These are phyloP conservation scores for Aspergillaceae sp. DNA, from an alignment of 2,329 filamentous ascomycete species.

Conservation along the genomic window DNA sequence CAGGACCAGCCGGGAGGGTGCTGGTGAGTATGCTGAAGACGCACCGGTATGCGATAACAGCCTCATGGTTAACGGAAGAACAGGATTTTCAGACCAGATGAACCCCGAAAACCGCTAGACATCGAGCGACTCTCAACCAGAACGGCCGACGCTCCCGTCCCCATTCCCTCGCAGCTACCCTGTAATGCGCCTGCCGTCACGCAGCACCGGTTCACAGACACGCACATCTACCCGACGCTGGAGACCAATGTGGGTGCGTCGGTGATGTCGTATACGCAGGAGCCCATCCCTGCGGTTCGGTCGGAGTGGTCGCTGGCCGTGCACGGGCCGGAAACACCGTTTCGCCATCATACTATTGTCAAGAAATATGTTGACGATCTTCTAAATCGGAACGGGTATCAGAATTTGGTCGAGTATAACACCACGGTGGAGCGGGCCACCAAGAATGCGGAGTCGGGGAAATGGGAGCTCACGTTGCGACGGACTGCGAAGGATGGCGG, in stretches of 20 bases:
- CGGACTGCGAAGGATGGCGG: conserved; percentile 20
- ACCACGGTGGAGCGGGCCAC: conserved; percentile 53
- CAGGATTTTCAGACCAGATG: conserved; percentile 24
- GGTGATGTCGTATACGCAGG: conserved; percentile 54
- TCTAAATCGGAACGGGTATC: conserved; percentile 46
- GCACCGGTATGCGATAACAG: not conserved
- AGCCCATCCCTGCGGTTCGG: conserved; percentile 42
- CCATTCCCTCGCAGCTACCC: conserved; percentile 43
- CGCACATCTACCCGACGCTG: conserved; percentile 54
- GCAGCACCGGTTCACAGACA: conserved; percentile 47
- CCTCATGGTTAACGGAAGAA: not conserved
- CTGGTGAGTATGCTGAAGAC: conserved; percentile 40
- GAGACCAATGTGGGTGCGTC: conserved; percentile 55
- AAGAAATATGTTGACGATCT: conserved; percentile 50
- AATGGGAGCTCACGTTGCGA: conserved; percentile 49
- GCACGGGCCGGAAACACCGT: conserved; percentile 52
- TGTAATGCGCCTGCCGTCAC: conserved; percentile 34
- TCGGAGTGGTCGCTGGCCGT: conserved; percentile 36
- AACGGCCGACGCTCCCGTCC: conserved; percentile 43
- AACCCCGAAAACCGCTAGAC: conserved; percentile 37
- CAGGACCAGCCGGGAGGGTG: conserved; percentile 52
- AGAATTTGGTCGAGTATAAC: conserved; percentile 37
- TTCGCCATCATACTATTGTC: conserved; percentile 53
- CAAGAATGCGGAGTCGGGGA: conserved; percentile 40
- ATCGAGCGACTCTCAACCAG: conserved; percentile 42